Evolutionary conservation across 495 filamentous ascomycete species (phyloP), one percentile per base, ranked within the genome.

Genomic region (Xylaria intraflava): DNA sequence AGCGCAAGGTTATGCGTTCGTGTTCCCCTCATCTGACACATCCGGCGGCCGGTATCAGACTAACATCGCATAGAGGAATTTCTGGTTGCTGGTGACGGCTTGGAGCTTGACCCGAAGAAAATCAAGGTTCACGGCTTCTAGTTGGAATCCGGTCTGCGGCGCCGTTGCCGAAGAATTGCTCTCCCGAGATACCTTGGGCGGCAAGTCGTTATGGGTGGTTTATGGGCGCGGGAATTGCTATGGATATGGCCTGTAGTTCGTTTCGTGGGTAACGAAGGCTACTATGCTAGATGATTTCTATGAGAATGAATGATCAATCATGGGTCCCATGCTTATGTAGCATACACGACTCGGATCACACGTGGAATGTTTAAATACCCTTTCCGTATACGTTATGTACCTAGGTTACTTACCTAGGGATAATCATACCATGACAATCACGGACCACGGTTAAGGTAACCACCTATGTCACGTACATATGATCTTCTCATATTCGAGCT

Each of bases 1-100:
- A 98, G 79, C 92, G 93, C 75, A 52, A 52, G 40, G 49, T 45
- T 38, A 52, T 52, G 49, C 49, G 49, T 52, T 17, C 29, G 49
- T 45, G 12, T 10, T 8, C 40, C 22, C 29, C 22, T 4, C 16
- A 3, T 11, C 7, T 11, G 39, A 42, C 41, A 19, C 20, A 29
- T 27, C 20, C 40, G 0, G 23, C 17, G 14, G 29, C 29, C 10
- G 22, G 5, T 7, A 17, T 36, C 14, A 19, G 12, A 17, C 49
- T 52, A 45, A 52, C 30, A 31, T 16, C 9, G 30, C 49, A 20
- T 27, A 52, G 49, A 52, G 38, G 49, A 52, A 35, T 52, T 52
- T 39, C 40, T 52, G 1, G 30, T 45, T 22, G 49, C 30, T 27
- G 17, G n/a, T 4, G 30, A 52, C 39, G 49, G 49, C 19, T 45